Base-by-base conservation (phyloP, 306 rosid genomes). In the Lupinus albus region DNA sequence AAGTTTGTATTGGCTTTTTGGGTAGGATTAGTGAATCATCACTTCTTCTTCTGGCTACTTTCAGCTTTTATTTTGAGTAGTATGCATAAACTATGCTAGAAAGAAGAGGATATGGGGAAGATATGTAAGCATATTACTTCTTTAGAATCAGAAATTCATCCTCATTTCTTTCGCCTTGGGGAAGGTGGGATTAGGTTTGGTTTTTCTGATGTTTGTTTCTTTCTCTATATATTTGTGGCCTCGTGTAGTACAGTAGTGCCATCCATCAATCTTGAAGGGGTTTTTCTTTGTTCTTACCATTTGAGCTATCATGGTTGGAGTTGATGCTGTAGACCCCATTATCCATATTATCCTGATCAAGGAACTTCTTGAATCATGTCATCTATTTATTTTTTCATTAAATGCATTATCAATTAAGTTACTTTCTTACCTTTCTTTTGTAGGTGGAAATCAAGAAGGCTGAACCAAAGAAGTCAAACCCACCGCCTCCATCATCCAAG, bases 401-500 rank as follows among this genome's bases (percentile, higher is more conserved):
- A 42, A 30, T 47, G 14, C 28, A 30, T 20, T 41, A 9, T 33
- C 45, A 44, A 28, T 8, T 25, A 52, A 42, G 39, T 59, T 53
- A 47, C 41, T 36, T 16, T 48, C 9, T 12, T 3, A 36, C 46
- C 25, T 76, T 25, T 64, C 61, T 46, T 70, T 61, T 72, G 64
- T 80, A 93, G 99, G 99, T 93, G 83, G 99, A 93, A 78, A 90
- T 90, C 61, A 93, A 93, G 79, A 90, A 90, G 74, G 99, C 99
- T 17, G 99, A 93, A 70, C 99, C 99, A 5, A 90, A 88, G 80
- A 93, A 93, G 82, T 77, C 95, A 48, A 88, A 82, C 75, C 76
- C 87, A 51, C 87, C 91, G n/a, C 87, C 86, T 36, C 71, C 98
- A 55, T 79, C 96, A 16, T 84, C 96, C n/a, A 89, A 84, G 73